Percentiles rank a stretch among this genome's conserved stretches.
These are phyloP conservation scores for Colletotrichum zoysiae DNA, from an alignment of 2,329 filamentous ascomycete genomes.

Conservation along the genomic window DNA sequence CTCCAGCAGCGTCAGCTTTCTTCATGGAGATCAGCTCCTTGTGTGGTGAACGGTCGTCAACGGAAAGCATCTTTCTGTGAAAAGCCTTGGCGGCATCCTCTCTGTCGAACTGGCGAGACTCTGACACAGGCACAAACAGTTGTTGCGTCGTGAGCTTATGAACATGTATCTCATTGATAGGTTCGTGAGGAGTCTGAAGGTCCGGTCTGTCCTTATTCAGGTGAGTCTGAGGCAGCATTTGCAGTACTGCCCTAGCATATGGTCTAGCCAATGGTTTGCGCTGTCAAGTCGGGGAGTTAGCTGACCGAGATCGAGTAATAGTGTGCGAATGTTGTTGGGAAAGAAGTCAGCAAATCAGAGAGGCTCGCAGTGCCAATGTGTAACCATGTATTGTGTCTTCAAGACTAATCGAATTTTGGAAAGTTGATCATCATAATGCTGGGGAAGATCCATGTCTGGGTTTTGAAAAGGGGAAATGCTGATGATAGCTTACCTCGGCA, in stretches of 20 bases:
- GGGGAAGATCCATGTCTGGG: slow-evolving; percentile 1
- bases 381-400: slow-evolving; percentile 95
- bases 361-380: slow-evolving; percentile 80
- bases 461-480: slow-evolving; percentile 16
- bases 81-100: slow-evolving; percentile 76
- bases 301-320: slow-evolving; percentile 29
- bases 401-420: slow-evolving; percentile 98
- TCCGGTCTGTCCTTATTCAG: slow-evolving; percentile 50
- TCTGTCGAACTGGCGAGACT: slow-evolving; percentile 73
- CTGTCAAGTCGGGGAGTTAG: slow-evolving; percentile 60
- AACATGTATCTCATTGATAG: slow-evolving; percentile 74
- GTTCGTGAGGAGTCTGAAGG: slow-evolving; percentile 60
- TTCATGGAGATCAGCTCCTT: slow-evolving; percentile 71
- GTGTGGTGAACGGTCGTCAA: slow-evolving; percentile 72
- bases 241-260: slow-evolving; percentile 80
- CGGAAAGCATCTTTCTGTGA: slow-evolving; percentile 69
- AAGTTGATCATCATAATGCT: slow-evolving; percentile 68
- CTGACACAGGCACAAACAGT: slow-evolving; percentile 73
- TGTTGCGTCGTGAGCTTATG: slow-evolving; percentile 73
- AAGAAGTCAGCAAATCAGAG: slow-evolving; percentile 67
- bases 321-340: not conserved
- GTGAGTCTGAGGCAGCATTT: slow-evolving; percentile 82
- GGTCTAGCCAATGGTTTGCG: slow-evolving; percentile 80
- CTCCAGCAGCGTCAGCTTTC: slow-evolving; percentile 57
- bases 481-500: slow-evolving; percentile 73